These are phyloP conservation scores for Fraxinus dipetala DNA, from an alignment of 305 asterid genomes.

Conservation along the genomic window DNA sequence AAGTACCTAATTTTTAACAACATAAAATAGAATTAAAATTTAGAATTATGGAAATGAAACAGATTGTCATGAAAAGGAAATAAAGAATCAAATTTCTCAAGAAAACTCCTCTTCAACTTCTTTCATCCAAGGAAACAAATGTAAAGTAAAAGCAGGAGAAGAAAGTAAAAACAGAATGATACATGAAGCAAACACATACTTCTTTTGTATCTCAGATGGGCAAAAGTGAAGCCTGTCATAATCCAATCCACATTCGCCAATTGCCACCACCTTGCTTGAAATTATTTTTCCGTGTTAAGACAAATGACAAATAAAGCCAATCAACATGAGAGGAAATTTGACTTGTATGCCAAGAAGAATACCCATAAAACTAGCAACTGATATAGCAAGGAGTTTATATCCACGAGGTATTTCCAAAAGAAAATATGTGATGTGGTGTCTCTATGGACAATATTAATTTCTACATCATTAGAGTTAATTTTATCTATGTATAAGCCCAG, in stretches of 20 bases:
- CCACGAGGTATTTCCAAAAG: not conserved
- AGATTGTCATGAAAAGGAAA: not conserved
- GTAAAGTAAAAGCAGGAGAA: not conserved
- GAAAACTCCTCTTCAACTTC: not conserved
- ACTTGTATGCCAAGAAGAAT: not conserved
- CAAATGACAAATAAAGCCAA: slow-evolving; percentile 16
- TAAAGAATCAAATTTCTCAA: not conserved
- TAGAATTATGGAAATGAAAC: slow-evolving; percentile 13
- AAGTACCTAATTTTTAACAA: slow-evolving; percentile 57
- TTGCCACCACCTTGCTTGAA: slow-evolving; percentile 87
- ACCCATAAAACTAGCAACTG: not conserved
- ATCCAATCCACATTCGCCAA: slow-evolving; percentile 98
- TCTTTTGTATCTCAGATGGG: slow-evolving; percentile 73
- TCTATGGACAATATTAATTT: not conserved
- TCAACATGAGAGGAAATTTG: not conserved
- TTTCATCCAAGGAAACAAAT: not conserved
- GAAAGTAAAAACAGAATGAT: not conserved
- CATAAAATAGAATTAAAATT: slow-evolving; percentile 15
- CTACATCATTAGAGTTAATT: not conserved
- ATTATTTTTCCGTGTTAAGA: slow-evolving; percentile 24
- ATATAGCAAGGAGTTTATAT: not conserved
- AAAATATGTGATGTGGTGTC: not conserved
- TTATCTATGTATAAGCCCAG: not conserved
- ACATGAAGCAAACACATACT: slow-evolving; percentile 48
- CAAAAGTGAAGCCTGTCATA: slow-evolving; percentile 93